Conservation (phyloP, 768 basidiomycete species). For the Tremella mesenterica region DNA sequence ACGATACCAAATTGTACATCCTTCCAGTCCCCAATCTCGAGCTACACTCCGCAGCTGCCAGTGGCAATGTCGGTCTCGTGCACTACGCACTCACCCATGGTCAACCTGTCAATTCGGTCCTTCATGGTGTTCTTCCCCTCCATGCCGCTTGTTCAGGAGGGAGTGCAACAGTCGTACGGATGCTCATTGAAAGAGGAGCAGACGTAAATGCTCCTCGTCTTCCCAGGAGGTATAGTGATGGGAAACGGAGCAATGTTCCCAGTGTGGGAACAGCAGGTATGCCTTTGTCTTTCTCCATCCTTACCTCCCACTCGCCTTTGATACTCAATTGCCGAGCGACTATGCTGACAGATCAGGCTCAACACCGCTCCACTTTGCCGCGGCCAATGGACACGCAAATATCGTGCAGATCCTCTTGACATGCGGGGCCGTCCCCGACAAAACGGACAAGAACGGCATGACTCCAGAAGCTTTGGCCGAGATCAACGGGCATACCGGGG, state of each 20-base stretch:
- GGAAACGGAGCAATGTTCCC: constrained; percentile 39
- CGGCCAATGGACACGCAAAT: constrained; percentile 79
- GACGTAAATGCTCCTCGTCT: constrained; percentile 89
- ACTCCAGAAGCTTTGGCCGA: constrained; percentile 77
- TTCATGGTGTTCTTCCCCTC: constrained; percentile 91
- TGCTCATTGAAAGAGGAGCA: constrained; percentile 87
- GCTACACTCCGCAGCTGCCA: constrained; percentile 49
- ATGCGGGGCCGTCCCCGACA: constrained; percentile 71
- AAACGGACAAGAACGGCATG: constrained; percentile 81
- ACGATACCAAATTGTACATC: constrained; percentile 1
- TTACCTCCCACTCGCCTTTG: too few species aligned
- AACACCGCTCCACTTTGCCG: constrained; percentile 93
- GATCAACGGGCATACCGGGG: constrained; percentile 68
- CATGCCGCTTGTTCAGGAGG: constrained; percentile 92
- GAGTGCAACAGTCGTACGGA: constrained; percentile 72
- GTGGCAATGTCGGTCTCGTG: constrained; percentile 62
- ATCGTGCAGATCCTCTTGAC: constrained; percentile 72
- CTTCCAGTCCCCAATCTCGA: constrained; percentile 46
- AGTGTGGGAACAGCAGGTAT: constrained; percentile 43
- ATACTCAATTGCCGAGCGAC: not conserved
- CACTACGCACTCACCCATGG: constrained; percentile 71
- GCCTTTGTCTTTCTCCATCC: too few species aligned
- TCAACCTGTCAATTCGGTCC: constrained; percentile 90
- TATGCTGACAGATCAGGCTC: constrained; percentile 51
- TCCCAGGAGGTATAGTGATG: constrained; percentile 47